These are phyloP conservation scores for Podaxis sp. DNA, from an alignment of 768 basidiomycete genomes.

Conservation along the genomic window DNA sequence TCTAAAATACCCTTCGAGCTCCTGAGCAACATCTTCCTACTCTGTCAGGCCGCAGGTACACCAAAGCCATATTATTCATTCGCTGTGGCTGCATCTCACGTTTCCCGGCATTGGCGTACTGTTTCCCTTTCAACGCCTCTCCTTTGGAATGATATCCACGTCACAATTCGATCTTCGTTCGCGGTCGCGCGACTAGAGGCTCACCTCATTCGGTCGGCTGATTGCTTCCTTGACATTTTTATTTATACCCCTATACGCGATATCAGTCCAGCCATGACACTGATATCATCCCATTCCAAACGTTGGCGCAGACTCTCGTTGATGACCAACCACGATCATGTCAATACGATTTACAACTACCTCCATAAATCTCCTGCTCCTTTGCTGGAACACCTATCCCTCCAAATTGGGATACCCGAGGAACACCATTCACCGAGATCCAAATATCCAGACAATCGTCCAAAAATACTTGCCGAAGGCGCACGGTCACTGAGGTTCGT, in stretches of 20 bases:
- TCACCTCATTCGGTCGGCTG: conserved; percentile 37
- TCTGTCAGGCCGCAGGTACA: conserved; percentile 26
- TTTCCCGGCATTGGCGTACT: conserved; percentile 45
- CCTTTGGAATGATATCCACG: conserved; percentile 43
- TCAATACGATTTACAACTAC: conserved; percentile 27
- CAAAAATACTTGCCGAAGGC: conserved; percentile 32
- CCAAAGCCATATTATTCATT: conserved; percentile 22
- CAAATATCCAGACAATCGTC: conserved; percentile 26
- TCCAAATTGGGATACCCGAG: conserved; percentile 31
- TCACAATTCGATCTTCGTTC: conserved; percentile 26
- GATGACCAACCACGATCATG: conserved; percentile 22
- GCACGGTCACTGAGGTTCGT: conserved; percentile 37
- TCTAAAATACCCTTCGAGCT: conserved; percentile 42
- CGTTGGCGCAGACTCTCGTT: conserved; percentile 42
- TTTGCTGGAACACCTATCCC: conserved; percentile 37
- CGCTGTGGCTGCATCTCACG: conserved; percentile 42
- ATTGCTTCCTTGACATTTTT: conserved; percentile 37
- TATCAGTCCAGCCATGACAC: conserved; percentile 27
- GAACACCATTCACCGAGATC: conserved; percentile 29
- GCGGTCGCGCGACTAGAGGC: conserved; percentile 30
- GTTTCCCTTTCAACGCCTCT: conserved; percentile 39
- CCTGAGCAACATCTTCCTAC: conserved; percentile 37
- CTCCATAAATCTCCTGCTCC: conserved; percentile 31
- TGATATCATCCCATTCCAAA: conserved; percentile 32
- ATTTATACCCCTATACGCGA: conserved; percentile 23